A percentile compares a stretch with the other conserved stretches of the same genome.
Conservation (phyloP, 148 eudicot genomes). For the Arctostaphylos glauca region DNA sequence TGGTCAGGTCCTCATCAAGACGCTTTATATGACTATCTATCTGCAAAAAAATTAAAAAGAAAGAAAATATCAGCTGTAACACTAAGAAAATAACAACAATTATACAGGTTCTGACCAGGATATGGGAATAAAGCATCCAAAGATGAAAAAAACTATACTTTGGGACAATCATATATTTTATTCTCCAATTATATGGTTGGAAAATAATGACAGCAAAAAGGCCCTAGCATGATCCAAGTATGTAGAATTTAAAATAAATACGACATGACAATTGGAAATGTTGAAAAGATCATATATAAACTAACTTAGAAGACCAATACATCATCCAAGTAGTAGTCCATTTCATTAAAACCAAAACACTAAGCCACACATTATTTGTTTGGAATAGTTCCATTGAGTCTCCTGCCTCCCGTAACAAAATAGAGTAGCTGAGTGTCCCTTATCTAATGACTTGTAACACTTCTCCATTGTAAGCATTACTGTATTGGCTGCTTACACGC, state of each 20-base stretch:
- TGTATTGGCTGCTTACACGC: not conserved
- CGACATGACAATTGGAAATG: not conserved
- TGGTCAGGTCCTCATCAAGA: conserved; percentile 90
- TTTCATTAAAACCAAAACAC: not conserved
- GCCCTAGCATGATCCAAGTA: not conserved
- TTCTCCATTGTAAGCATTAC: not conserved
- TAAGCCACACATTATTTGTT: not conserved
- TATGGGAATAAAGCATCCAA: not conserved
- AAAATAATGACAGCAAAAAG: not conserved
- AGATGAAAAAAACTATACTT: not conserved
- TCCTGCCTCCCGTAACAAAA: not conserved
- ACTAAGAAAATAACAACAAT: conserved; percentile 1
- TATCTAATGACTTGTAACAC: not conserved
- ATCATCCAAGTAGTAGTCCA: not conserved
- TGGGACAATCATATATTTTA: not conserved
- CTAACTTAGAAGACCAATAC: not conserved
- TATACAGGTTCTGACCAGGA: not conserved
- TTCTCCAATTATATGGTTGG: not conserved
- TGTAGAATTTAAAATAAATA: too few species aligned
- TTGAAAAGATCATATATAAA: not conserved
- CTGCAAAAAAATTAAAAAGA: conserved; percentile 41
- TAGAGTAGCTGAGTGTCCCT: not conserved
- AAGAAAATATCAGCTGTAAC: not conserved
- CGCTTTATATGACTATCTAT: conserved; percentile 98
- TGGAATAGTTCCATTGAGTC: not conserved